Percentiles rank a stretch among this genome's conserved stretches.
Conservation (phyloP, 202 grass and related monocot species). For the Hordeum pubiflorum region DNA sequence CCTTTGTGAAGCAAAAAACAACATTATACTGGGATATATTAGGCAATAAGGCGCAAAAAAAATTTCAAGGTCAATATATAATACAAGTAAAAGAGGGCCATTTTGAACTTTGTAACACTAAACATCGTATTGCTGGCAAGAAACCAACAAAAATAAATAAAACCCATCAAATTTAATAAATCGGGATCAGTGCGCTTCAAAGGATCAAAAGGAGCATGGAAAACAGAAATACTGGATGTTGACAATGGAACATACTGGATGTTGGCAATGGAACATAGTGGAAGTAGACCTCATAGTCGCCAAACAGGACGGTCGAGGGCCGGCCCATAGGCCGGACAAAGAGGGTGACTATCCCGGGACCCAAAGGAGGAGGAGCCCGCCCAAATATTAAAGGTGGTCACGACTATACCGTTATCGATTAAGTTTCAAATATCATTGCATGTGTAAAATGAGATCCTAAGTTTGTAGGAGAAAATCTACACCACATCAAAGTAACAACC, state of each 20-base stretch:
- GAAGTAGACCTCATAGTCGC: background rate
- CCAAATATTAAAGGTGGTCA: no score
- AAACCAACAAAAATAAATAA: background rate
- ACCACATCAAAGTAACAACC: no score
- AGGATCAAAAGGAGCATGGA: background rate
- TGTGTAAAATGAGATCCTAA: no score
- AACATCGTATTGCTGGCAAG: background rate
- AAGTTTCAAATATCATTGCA: no score
- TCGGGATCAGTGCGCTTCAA: background rate
- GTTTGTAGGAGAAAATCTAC: no score
- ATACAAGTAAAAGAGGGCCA: background rate
- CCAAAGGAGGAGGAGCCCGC: no score
- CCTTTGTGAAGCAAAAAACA: background rate
- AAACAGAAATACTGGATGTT: background rate
- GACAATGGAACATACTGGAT: no score
- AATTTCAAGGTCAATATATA: background rate
- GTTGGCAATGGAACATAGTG: background rate
- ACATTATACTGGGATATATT: background rate
- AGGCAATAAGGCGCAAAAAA: background rate
- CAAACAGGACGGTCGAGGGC: no score
- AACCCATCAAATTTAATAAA: no score
- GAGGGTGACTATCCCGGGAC: no score
- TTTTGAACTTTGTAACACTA: background rate
- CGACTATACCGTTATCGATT: no score
- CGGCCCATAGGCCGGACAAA: no score